These are phyloP conservation scores for Ganoderma multipileum DNA, from an alignment of 1,284 basidiomycete species.

Conservation along the genomic window DNA sequence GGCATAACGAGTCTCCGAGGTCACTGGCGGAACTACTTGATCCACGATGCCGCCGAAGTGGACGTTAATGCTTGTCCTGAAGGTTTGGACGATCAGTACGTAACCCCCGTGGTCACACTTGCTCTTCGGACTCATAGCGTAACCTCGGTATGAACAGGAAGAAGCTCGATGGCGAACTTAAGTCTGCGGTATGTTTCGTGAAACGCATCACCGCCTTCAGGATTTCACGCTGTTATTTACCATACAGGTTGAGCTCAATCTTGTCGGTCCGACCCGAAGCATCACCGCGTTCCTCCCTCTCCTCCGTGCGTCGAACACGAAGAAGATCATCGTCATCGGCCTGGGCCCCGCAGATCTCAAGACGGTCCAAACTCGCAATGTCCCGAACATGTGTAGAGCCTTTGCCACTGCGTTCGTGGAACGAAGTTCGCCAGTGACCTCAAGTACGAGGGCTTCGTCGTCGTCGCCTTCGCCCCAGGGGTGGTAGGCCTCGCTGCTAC, in stretches of 20 bases:
- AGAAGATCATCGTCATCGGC: constrained; percentile 47
- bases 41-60: constrained; percentile 19
- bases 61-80: background rate
- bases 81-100: constrained; percentile 22
- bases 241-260: constrained; percentile 43
- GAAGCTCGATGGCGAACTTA: constrained; percentile 35
- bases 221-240: background rate
- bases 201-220: background rate
- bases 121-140: background rate
- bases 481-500: constrained; percentile 40
- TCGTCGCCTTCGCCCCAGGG: constrained; percentile 46
- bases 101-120: background rate
- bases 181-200: constrained; percentile 10
- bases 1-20: constrained; percentile 1
- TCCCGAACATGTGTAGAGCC: constrained; percentile 37
- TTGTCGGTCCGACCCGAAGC: constrained; percentile 45
- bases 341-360: constrained; percentile 42
- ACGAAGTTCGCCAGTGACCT: constrained; percentile 47
- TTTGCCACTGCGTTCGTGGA: constrained; percentile 41
- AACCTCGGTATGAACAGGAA: constrained; percentile 14
- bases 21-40: constrained; percentile 21
- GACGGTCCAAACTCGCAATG: constrained; percentile 28
- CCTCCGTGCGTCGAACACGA: constrained; percentile 41
- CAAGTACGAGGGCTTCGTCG: constrained; percentile 45
- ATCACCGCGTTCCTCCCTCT: constrained; percentile 48